Conservation (phyloP, 2,329 filamentous ascomycete species). For the Clathrospora elynae region DNA sequence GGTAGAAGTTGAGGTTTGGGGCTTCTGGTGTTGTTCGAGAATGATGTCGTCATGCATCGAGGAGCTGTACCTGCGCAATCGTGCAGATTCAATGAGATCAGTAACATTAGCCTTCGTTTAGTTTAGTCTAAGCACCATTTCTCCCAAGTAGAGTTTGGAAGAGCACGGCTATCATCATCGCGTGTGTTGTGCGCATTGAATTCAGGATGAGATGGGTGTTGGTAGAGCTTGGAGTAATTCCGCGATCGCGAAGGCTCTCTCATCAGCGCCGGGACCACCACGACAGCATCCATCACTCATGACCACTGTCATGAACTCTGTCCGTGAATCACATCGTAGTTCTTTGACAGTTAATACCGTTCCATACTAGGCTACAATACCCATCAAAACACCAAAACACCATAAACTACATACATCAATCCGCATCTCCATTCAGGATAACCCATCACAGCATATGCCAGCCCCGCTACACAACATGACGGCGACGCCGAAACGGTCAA, state of each 20-base stretch:
- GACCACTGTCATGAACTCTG: no score
- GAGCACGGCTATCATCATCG: no score
- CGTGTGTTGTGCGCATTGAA: no score
- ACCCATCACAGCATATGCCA: slow-evolving; percentile 3
- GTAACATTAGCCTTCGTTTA: slow-evolving; percentile 1
- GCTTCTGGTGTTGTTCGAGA: slow-evolving; percentile 10
- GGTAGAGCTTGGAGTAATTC: no score
- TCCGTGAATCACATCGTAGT: no score
- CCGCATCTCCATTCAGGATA: background rate
- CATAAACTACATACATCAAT: no score
- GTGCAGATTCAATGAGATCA: slow-evolving; percentile 17
- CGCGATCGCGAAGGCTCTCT: no score
- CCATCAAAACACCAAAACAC: no score
- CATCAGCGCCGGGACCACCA: background rate
- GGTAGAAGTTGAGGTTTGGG: slow-evolving; percentile 1
- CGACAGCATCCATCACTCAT: background rate
- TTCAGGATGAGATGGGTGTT: no score
- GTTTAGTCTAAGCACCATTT: background rate
- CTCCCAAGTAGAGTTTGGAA: no score
- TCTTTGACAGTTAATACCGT: no score
- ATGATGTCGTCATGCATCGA: slow-evolving; percentile 30
- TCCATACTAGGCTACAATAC: no score
- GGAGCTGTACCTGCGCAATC: slow-evolving; percentile 10
- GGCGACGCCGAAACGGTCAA: slow-evolving; percentile 6
- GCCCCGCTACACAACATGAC: slow-evolving; percentile 4